These are phyloP conservation scores for Cytospora piceae DNA, from an alignment of 2,329 filamentous ascomycete genomes.

Conservation along the genomic window DNA sequence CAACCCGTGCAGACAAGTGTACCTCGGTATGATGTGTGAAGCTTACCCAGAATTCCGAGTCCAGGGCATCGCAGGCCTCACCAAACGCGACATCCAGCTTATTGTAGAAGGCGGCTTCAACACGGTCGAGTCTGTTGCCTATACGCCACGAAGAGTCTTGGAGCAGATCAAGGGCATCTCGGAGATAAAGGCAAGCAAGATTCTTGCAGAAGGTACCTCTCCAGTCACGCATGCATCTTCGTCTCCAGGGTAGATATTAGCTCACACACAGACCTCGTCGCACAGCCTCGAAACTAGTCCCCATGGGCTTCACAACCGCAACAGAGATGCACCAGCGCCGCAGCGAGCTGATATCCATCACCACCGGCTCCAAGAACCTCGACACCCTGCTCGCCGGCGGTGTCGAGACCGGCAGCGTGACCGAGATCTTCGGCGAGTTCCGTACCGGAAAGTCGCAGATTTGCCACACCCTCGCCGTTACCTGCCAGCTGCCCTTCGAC, in stretches of 20 bases:
- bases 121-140: conserved; percentile 94
- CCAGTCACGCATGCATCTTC: neutral
- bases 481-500: conserved; percentile 95
- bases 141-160: conserved; percentile 79
- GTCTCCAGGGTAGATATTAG: neutral
- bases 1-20: neutral
- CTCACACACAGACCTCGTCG: conserved; percentile 6
- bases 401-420: conserved; percentile 95
- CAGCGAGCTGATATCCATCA: conserved; percentile 96
- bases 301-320: conserved; percentile 98
- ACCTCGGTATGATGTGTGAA: neutral
- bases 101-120: conserved; percentile 91
- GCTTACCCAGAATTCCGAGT: neutral
- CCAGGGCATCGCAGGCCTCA: conserved; percentile 86
- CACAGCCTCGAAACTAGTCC: conserved; percentile 88
- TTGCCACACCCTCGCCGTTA: conserved; percentile 97
- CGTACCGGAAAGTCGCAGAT: conserved; percentile 98
- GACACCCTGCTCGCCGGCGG: conserved; percentile 94
- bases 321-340: conserved; percentile 98
- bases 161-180: conserved; percentile 99
- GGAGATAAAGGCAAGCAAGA: conserved; percentile 91
- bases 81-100: conserved; percentile 93
- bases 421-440: conserved; percentile 97
- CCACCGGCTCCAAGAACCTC: conserved; percentile 95
- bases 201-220: conserved; percentile 77